phyloP scores from a whole-genome alignment of 2,329 filamentous ascomycete genomes.

The Ambrosiella beaveri region DNA sequence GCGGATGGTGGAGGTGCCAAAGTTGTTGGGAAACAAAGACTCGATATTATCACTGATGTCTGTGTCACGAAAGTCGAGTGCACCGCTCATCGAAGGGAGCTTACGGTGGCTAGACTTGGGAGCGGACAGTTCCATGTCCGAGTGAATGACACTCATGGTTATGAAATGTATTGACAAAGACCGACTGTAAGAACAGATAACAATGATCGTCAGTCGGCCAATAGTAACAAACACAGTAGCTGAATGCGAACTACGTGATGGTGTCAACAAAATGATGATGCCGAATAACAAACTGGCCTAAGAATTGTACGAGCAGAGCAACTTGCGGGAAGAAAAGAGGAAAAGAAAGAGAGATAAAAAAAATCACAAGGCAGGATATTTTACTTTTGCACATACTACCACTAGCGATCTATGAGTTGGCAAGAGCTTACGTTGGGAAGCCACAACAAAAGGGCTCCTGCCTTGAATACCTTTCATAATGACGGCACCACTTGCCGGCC shows the following conservation, averaged over 20 bases:
- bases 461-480: no score
- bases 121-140: constrained; percentile 5
- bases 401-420: no score
- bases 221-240: background rate
- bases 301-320: background rate
- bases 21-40: constrained; percentile 11
- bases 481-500: no score
- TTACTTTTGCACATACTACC: no score
- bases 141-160: background rate
- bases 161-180: background rate
- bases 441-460: no score
- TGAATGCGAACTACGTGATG: background rate
- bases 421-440: no score
- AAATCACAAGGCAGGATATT: background rate
- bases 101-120: constrained; percentile 4
- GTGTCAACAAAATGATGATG: background rate
- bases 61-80: constrained; percentile 12
- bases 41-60: constrained; percentile 12
- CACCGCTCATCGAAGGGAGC: constrained; percentile 8
- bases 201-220: constrained; percentile 6
- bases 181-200: constrained; percentile 4
- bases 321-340: background rate
- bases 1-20: constrained; percentile 7
- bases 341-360: background rate
- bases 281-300: background rate